Base-by-base conservation (phyloP, 2,329 filamentous ascomycete genomes). In the Alternaria brassicae region DNA sequence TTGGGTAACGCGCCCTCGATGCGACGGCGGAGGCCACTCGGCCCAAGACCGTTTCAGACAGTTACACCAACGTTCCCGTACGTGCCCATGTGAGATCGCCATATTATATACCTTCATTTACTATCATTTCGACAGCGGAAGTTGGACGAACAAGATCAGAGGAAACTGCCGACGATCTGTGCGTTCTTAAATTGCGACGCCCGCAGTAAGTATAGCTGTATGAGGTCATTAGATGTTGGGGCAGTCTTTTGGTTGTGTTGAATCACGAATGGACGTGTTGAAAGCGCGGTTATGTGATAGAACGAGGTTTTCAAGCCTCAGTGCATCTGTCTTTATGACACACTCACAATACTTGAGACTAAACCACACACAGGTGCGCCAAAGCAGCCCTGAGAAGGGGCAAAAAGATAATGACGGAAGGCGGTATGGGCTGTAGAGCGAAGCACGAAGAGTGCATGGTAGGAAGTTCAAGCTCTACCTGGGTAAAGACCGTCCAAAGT, bases 131-230 rank as follows among this genome's bases (percentile, higher is more conserved):
- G 27, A 53, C 57, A 40, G 51, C 28, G 37, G 34, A 58, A 12
- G 21, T 41, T 23, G 39, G 37, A 51, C 51, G 44, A 63, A 58
- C 51, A 49, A 48, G 53, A 58, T 49, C 48, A 53, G 47, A 56
- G 13, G 30, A 53, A 65, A 63, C 53, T 66, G 60, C 64, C 64
- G 64, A 45, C 41, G 17, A 42, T 53, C 52, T 48, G 51, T 58
- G 56, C 51, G 44, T n/a, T 10, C 13, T 25, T 58, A 50, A 25
- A 58, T 55, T 55, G 48, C 36, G 28, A 36, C 30, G 30, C 37
- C 36, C 21, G 19, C 23, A 34, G 23, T 36, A 36, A 41, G 37
- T 27, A 28, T 41, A 19, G 9, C 27, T 17, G 13, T n/a, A 30
- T 52, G 37, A 52, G 17, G 17, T 42, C 37, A 52, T 41, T 9